Conservation (phyloP, 306 rosid species). For the Mimosa pudica region DNA sequence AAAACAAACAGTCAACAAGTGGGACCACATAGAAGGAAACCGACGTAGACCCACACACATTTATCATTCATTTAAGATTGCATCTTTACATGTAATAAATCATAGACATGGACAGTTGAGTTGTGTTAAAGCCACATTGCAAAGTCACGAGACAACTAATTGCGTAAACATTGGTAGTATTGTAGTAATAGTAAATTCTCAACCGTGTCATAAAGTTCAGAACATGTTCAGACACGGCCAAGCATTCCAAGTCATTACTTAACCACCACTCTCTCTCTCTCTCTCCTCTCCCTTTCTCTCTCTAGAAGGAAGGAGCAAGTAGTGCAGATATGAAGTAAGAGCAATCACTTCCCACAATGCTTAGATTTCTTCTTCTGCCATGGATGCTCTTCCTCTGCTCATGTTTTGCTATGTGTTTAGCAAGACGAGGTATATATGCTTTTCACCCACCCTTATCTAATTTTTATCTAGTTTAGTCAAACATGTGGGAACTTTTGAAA, state of each 20-base stretch:
- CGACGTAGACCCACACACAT: background rate
- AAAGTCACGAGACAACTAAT: slow-evolving; percentile 50
- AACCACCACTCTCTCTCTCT: slow-evolving; percentile 18
- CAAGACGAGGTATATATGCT: slow-evolving; percentile 46
- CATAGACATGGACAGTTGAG: background rate
- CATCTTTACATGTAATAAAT: background rate
- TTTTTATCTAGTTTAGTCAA: background rate
- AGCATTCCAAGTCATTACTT: background rate
- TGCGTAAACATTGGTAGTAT: background rate
- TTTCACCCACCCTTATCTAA: background rate
- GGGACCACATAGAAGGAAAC: background rate
- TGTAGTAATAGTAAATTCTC: background rate
- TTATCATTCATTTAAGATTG: background rate
- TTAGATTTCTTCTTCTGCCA: slow-evolving; percentile 57
- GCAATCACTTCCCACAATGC: slow-evolving; percentile 41
- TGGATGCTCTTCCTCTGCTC: slow-evolving; percentile 53
- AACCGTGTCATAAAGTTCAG: background rate
- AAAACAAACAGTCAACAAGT: background rate
- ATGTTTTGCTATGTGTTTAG: slow-evolving; percentile 36
- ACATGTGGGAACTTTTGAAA: background rate
- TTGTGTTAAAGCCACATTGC: slow-evolving; percentile 6
- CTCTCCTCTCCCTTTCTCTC: slow-evolving; percentile 41
- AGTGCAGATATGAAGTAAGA: slow-evolving; percentile 29
- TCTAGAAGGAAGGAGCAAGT: slow-evolving; percentile 10
- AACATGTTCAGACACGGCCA: slow-evolving; percentile 43